Base-by-base conservation (phyloP, 768 basidiomycete genomes). In the Glaciozyma antarctica region DNA sequence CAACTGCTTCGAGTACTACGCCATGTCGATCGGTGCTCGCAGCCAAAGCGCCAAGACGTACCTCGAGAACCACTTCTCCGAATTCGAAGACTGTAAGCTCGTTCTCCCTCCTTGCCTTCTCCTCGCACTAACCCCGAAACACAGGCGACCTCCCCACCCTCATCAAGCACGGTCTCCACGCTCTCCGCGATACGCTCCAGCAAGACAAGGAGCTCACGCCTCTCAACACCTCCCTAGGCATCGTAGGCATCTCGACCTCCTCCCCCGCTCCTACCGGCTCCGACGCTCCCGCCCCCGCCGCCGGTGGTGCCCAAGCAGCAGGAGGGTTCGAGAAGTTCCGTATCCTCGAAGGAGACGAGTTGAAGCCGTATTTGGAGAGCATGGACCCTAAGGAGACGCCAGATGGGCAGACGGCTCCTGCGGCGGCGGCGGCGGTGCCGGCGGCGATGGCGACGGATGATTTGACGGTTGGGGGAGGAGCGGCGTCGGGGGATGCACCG, bases 1-100 rank as follows among this genome's bases (percentile, higher is more conserved):
- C 24, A 93, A 89, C 75, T 90, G 90, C 26, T 97, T 94, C 75
- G 94, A 98, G 77, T 99, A 97, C 78, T 90, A 85, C 75, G 95
- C 95, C 56, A 93, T 97, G 84, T 94, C 92, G 48, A 99, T 99
- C 77, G 95, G 95, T 59, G 94, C 94, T 19, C 85, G 95, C 58
- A 92, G 88, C 78, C 95, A 99, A 78, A 94, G 90, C 72, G 94
- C 95, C 58, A 98, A 97, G 79, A 99, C 95, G 17, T 99, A 98
- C 77, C 81, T 99, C 45, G 95, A 99, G 81, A 90, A 88, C 77
- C 85, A 98, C 75, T 95, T 85, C 73, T 87, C 89, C 76, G 83
- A 81, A 73, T 99, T 97, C 75, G 81, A 82, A 7, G 85, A 90
- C 75, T 86, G 92, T 95, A 69, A 71, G 88, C 26, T 22, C n/a